Base-by-base conservation (phyloP, 2,329 filamentous ascomycete genomes). In the Fusarium drepaniforme region DNA sequence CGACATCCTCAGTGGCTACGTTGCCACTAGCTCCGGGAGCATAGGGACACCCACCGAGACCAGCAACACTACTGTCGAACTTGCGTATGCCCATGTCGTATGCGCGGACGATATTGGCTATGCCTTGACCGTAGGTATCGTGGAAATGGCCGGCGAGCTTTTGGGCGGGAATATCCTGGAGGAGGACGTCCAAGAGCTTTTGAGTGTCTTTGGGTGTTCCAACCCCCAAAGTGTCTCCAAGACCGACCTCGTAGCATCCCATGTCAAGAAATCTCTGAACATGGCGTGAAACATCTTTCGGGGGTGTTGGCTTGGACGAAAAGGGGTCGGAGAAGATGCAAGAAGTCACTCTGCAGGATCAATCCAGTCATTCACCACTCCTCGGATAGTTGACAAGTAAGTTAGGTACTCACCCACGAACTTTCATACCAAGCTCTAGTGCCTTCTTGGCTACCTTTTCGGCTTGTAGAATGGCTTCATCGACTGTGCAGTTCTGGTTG, bases 211-310 rank as follows among this genome's bases (percentile, higher is more conserved):
- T 63, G 11, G 61, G 33, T 7, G 69, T 71, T 12, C 69, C 69
- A 1, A 66, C 61, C 3, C 69, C 69, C 6, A 71, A 16, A 8
- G 69, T 71, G 35, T 71, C 69, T 38, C 69, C 69, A 4, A 71
- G 61, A n/a, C 69, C 69, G n/a, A 71, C 69, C n/a, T 71, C 69
- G 40, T 68, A 71, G 49, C 69, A 71, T 8, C 69, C 69, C 66
- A 71, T 71, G 23, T 68, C 61, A 8, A 71, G 38, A 25, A 71
- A 59, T n/a, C 25, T 16, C 5, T 56, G 66, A 1, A 62, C 69
- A 46, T 38, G 35, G 35, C 16, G 35, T 37, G 16, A 37, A 37
- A 37, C 35, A 16, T 37, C 13, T 16, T 37, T 37, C 15, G 35
- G 35, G 13, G 35, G 16, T 37, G 35, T 37, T 37, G 35, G 15